Conservation (phyloP, 202 grass and related monocot genomes). For the Setaria viridis region DNA sequence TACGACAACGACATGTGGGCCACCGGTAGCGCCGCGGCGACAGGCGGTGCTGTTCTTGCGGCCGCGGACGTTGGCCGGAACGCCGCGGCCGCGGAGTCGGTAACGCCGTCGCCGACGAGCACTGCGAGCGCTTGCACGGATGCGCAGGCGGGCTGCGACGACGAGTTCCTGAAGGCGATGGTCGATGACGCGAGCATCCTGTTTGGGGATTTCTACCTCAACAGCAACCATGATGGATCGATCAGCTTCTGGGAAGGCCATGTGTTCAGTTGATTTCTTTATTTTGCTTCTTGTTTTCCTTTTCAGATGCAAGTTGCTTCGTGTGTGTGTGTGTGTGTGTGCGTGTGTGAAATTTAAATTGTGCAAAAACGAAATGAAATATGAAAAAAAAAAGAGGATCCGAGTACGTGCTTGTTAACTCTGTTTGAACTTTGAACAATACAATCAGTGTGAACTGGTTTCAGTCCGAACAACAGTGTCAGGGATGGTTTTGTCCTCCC, state of each 20-base stretch:
- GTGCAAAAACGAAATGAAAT: neutral
- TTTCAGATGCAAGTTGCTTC: neutral
- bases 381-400: neutral
- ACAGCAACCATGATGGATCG: conserved; percentile 5
- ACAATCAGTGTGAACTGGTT: neutral
- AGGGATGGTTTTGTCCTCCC: neutral
- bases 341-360: neutral
- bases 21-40: neutral
- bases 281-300: neutral
- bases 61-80: neutral
- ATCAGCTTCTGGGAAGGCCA: conserved; percentile 38
- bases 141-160: conserved; percentile 9
- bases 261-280: conserved; percentile 35
- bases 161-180: conserved; percentile 37
- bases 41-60: neutral
- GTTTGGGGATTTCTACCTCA: conserved; percentile 40
- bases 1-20: neutral
- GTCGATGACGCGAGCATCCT: conserved; percentile 36
- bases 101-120: neutral
- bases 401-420: neutral
- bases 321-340: neutral
- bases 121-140: conserved; percentile 21
- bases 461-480: neutral
- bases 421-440: neutral
- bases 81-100: neutral